phyloP scores from a whole-genome alignment of 805 yeast species.

The Zygotorulaspora chibaensis region DNA sequence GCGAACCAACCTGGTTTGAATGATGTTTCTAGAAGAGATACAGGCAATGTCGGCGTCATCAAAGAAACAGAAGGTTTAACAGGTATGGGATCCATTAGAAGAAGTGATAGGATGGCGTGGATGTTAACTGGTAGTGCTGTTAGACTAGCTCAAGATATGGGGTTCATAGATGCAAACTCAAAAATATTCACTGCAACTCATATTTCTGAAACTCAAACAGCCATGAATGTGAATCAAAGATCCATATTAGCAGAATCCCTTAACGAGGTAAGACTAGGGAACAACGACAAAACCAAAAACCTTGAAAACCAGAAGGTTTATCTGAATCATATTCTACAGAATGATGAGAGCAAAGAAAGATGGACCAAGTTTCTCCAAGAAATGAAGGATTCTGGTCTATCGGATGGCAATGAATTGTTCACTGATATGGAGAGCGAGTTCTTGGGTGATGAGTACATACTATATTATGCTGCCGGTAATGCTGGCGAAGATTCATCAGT shows the following conservation, averaged over 20 bases:
- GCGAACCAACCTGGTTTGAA: constrained; percentile 53
- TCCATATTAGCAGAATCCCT: constrained; percentile 73
- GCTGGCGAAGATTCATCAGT: constrained; percentile 3
- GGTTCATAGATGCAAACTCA: constrained; percentile 67
- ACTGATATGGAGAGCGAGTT: constrained; percentile 30
- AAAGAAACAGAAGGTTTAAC: constrained; percentile 51
- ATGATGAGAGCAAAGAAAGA: constrained; percentile 24
- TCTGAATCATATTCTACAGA: constrained; percentile 26
- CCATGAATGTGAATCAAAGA: constrained; percentile 74
- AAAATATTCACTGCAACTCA: constrained; percentile 80
- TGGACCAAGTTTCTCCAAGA: constrained; percentile 22
- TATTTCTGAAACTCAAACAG: constrained; percentile 74
- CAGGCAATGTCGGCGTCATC: constrained; percentile 12
- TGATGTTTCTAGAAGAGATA: constrained; percentile 15
- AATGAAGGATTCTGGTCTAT: constrained; percentile 8
- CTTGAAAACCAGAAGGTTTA: constrained; percentile 34
- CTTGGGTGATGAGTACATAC: constrained; percentile 32
- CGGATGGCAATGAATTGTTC: constrained; percentile 9
- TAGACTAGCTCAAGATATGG: constrained; percentile 81
- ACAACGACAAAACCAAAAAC: constrained; percentile 27
- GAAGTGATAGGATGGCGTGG: constrained; percentile 90
- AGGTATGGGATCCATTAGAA: constrained; percentile 78
- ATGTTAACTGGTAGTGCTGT: constrained; percentile 87
- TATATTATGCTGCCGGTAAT: constrained; percentile 22
- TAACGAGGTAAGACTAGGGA: constrained; percentile 55